Base-by-base conservation (phyloP, 495 filamentous ascomycete species). In the Xylaria palmicola region DNA sequence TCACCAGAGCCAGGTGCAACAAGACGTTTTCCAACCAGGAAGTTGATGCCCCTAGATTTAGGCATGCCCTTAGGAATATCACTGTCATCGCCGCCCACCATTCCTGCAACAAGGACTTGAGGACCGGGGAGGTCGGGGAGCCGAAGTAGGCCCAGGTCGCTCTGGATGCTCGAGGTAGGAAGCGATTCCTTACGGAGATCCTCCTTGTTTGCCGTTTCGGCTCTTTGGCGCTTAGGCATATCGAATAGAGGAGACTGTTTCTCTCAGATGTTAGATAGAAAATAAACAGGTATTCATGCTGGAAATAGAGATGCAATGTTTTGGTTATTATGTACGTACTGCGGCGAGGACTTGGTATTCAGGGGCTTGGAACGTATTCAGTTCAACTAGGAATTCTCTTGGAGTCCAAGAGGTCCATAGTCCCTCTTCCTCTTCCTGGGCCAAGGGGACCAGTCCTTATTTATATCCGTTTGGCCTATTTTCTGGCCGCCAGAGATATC, bases 1-100 rank as follows among this genome's bases (percentile, higher is more conserved):
- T 52, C 49, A 52, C 49, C 49, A 8, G 49, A 52, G 30, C 19
- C 49, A 52, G 49, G 49, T 52, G 49, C 49, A 36, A 52, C 32
- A 52, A 52, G 49, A 30, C 49, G 49, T 30, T 52, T 52, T 37
- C 49, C 49, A 37, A 52, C 49, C 30, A 52, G 32, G 5, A 52
- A 52, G 30, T 34, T 52, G 30, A 52, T 52, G 8, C 49, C 49
- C 7, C 30, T 6, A 4, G 3, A 13, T 37, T 12, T 0, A 36
- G 17, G 32, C 49, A 52, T 52, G 32, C 12, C 48, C 49, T 52
- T 30, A 37, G 49, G 49, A 37, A 34, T 36, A 15, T 22, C 17
- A 12, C 3, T 13, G 12, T 52, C 49, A 12, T 1, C 0, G 15
- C 49, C 49, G 4, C 17, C 30, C 29, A 52, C 49, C 49, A 52